phyloP scores from a whole-genome alignment of 2,329 filamentous ascomycete genomes.

The Beauveria varroae region DNA sequence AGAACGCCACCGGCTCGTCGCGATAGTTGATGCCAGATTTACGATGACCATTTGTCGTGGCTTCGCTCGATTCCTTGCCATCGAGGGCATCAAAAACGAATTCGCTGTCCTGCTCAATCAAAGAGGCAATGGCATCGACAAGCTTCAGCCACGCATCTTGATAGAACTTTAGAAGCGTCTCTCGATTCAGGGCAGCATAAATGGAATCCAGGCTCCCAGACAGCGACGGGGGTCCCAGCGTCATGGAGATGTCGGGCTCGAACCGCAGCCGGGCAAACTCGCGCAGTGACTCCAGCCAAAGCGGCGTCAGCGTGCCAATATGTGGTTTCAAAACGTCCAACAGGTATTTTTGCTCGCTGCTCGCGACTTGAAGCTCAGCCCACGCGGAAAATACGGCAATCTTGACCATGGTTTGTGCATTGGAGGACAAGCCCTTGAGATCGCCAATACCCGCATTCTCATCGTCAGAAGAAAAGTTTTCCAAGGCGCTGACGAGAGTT shows the following conservation, averaged over 20 bases:
- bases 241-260: slow-evolving; percentile 94
- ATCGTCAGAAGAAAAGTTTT: slow-evolving; percentile 79
- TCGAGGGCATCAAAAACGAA: slow-evolving; percentile 97
- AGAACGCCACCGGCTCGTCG: slow-evolving; percentile 96
- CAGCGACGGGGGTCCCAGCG: slow-evolving; percentile 69
- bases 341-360: slow-evolving; percentile 83
- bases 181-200: slow-evolving; percentile 88
- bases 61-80: slow-evolving; percentile 58
- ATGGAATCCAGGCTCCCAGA: slow-evolving; percentile 87
- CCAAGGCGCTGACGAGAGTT: slow-evolving; percentile 79
- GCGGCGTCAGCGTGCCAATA: slow-evolving; percentile 78
- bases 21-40: slow-evolving; percentile 92
- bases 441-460: slow-evolving; percentile 88
- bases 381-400: slow-evolving; percentile 95
- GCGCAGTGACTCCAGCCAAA: slow-evolving; percentile 88
- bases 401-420: slow-evolving; percentile 97
- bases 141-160: slow-evolving; percentile 95
- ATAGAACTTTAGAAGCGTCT: slow-evolving; percentile 91
- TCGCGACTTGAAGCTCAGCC: slow-evolving; percentile 94
- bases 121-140: slow-evolving; percentile 91
- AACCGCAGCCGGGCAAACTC: slow-evolving; percentile 92
- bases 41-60: slow-evolving; percentile 40
- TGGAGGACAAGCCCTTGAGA: slow-evolving; percentile 83
- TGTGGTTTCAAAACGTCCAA: slow-evolving; percentile 84
- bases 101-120: slow-evolving; percentile 95